Conservation (phyloP, 768 basidiomycete species). For the Pluteus cervinus region DNA sequence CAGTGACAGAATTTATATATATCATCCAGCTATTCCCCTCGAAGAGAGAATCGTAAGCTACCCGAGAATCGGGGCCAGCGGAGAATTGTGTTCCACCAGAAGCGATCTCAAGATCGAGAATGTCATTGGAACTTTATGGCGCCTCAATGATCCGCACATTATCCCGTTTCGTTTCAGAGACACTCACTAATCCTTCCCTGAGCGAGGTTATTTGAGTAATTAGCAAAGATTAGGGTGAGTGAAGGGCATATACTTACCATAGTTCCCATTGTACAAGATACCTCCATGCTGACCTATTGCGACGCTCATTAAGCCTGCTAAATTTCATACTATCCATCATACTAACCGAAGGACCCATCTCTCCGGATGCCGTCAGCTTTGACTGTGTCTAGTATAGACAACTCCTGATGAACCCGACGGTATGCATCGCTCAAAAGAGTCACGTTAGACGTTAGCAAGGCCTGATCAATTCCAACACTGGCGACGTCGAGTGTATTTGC, state of each 20-base stretch:
- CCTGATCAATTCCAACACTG: conserved; percentile 52
- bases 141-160: not conserved
- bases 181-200: conserved; percentile 40
- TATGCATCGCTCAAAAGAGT: conserved; percentile 46
- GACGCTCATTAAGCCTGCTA: too few relatives aligned
- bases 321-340: too few relatives aligned
- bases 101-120: conserved; percentile 54
- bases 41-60: conserved; percentile 50
- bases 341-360: conserved; percentile 43
- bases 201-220: not conserved
- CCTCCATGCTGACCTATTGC: conserved; percentile 50
- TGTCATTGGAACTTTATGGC: conserved; percentile 47
- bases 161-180: not conserved
- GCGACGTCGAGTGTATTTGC: conserved; percentile 65
- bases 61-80: conserved; percentile 33
- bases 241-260: conserved; percentile 31
- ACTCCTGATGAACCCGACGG: conserved; percentile 42
- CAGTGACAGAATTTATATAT: conserved; percentile 48
- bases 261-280: conserved; percentile 69
- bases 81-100: conserved; percentile 55
- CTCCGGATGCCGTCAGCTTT: conserved; percentile 56
- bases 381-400: conserved; percentile 39
- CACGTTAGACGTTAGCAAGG: conserved; percentile 32
- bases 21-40: conserved; percentile 69
- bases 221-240: too few relatives aligned